Evolutionary conservation across 768 basidiomycete genomes (phyloP), one percentile per base, ranked within the genome.

Genomic region (Suillus occidentalis): DNA sequence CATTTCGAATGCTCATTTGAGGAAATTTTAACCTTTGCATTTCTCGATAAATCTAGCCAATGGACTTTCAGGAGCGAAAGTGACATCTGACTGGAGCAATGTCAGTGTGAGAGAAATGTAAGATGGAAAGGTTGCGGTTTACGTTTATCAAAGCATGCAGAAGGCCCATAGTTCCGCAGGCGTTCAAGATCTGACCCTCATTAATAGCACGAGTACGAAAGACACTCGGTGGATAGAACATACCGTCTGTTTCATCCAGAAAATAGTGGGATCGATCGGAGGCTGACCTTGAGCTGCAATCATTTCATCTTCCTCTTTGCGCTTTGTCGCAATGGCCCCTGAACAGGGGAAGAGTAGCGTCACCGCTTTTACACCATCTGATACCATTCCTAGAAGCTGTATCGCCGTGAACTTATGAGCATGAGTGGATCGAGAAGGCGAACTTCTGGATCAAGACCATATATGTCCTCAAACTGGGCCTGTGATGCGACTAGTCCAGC

Each of bases 231-330:
- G 6, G 2, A 36, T 55, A 16, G 3, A 53, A 72, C 83, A 39
- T 63, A 93, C 94, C 60, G 91, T 97, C 75, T 97, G 95, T 75
- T 94, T 94, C 79, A 97, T 93, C 84, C 88, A 97, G 69, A 95
- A 79, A 6, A 97, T 78, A 0, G 85, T 86, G 6, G 85, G 83
- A 69, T 92, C 87, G 5, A 92, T 71, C 0, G 77, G 74, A 12
- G 76, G 79, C 62, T 82, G 79, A 6, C 74, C 87, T 50, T 82
- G 80, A 16, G 74, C 75, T 34, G 75, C 75, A 57, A 91, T 83
- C 68, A 75, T 73, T 50, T 76, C 77, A 67, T 95, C 93, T 66
- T 94, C 91, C 53, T 80, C 78, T 49, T 80, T 79, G 50, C 87
- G 80, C 50, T 80, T 83, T 25, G 73, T 65, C n/a, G 85, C 84